Evolutionary conservation across 2,329 filamentous ascomycete species (phyloP), one percentile per base, ranked within the genome.

Genomic region (Penicillium sp.): DNA sequence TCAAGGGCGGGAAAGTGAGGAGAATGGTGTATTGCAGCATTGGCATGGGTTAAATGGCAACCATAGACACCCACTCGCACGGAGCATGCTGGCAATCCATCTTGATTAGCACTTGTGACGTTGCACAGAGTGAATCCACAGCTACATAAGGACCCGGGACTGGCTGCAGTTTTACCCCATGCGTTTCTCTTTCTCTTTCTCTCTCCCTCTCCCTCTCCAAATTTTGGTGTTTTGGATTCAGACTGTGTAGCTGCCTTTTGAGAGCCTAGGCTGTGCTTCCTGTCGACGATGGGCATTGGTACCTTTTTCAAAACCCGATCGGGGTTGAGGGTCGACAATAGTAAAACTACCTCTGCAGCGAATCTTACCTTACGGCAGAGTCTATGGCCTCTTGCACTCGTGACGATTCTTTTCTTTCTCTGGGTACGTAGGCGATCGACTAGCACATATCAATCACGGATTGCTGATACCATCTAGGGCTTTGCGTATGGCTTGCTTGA

Each of bases 361-460:
- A 78, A 76, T 19, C 64, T 82, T 7, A 81, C 79, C 11, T 65
- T 81, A 50, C 71, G 76, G 46, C 78, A 82, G 68, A 81, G 79
- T 64, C 68, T 82, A 41, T 77, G 73, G 66, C 80, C 80, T 4
- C 70, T 82, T 54, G 70, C 74, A 7, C 70, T 79, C 29, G 82
- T 84, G 21, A 84, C 82, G 0, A 75, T 81, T 26, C 71, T 84
- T 15, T 84, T 84, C 71, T 83, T 83, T 67, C 73, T 86, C 58
- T 86, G 84, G 84, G 83, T 77, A 66, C 7, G 31, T 17, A 41
- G 9, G 31, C 5, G 2, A 3, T 13, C n/a, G 30, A 23, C 9
- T 9, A 23, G 11, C 13, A 17, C 21, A n/a, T 23, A 30, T 50
- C 29, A 9, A 15, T 15, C 6, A 13, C 31, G 38, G 26, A 8